Evolutionary conservation across 495 filamentous ascomycete genomes (phyloP), one percentile per base, ranked within the genome.

Genomic region (Monascus purpureus): DNA sequence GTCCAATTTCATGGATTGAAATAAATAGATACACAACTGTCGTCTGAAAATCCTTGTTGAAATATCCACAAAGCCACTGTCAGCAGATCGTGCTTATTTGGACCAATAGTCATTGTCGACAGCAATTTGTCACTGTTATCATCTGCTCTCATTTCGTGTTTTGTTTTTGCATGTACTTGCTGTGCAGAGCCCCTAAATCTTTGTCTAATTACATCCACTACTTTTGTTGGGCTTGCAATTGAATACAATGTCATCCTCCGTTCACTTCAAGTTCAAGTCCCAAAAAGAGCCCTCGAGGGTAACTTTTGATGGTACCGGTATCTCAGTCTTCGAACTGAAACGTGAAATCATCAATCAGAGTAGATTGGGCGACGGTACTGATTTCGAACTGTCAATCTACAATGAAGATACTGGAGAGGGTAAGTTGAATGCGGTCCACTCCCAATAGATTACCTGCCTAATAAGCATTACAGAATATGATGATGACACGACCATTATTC

Each of bases 231-330:
- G 38, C 49, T 35, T 51, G 46, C 61, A 78, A 46, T 54, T 56
- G 53, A 60, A 62, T 62, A 59, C 55, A 63, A 97, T 97, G 90
- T 70, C 87, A 60, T 95, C 92, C 35, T 95, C 86, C 40, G 87
- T 99, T 53, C 95, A 93, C 64, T 96, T 93, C 80, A 93, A 93
- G 64, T 99, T 96, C 80, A 96, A 95, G 68, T 95, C 88, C 37
- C 83, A 90, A 53, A 93, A 88, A 61, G 92, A 96, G 54, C 82
- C 88, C 34, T 80, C 83, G 14, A 70, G 86, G 51, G 82, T 99
- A 38, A 79, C 83, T 45, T 99, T 99, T 62, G 90, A 99, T 63
- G 90, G 90, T 49, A 95, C 90, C 46, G 83, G 83, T 60, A 94
- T 99, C 40, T 93, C 90, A 35, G 90, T 96, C 45, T 99, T 95